Percentiles rank a stretch among this genome's conserved stretches.
Conservation (phyloP, 2,329 filamentous ascomycete species). For the Cladorrhinum sp. region DNA sequence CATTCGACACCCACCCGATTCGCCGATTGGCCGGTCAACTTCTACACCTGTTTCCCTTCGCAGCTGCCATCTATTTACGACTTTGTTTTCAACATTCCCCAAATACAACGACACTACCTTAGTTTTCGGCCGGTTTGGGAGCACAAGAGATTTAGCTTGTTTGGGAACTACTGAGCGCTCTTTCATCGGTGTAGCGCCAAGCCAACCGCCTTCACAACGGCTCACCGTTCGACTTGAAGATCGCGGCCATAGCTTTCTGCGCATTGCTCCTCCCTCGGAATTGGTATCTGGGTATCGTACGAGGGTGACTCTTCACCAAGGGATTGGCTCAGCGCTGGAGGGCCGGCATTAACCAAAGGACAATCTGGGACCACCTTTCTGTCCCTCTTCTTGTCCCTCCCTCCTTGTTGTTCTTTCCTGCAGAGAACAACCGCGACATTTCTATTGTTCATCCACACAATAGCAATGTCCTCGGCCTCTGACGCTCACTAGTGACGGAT, state of each 20-base stretch:
- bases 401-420: slow-evolving; percentile 8
- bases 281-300: background rate
- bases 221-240: slow-evolving; percentile 1
- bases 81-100: background rate
- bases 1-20: background rate
- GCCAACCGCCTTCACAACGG: background rate
- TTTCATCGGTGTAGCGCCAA: slow-evolving; percentile 6
- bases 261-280: slow-evolving; percentile 6
- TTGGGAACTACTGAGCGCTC: slow-evolving; percentile 7
- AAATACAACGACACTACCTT: background rate
- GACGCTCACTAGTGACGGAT: slow-evolving; percentile 9
- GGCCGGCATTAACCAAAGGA: slow-evolving; percentile 1
- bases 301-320: slow-evolving; percentile 1
- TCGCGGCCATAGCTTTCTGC: background rate
- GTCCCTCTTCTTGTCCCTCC: background rate
- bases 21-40: background rate
- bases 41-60: background rate
- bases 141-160: slow-evolving; percentile 2
- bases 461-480: slow-evolving; percentile 15
- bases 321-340: background rate
- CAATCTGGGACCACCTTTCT: background rate
- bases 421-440: background rate
- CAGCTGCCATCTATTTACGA: background rate
- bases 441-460: slow-evolving; percentile 17
- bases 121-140: background rate